Evolutionary conservation across 768 basidiomycete genomes (phyloP).

Genomic region (Xanthoconium stramineum): DNA sequence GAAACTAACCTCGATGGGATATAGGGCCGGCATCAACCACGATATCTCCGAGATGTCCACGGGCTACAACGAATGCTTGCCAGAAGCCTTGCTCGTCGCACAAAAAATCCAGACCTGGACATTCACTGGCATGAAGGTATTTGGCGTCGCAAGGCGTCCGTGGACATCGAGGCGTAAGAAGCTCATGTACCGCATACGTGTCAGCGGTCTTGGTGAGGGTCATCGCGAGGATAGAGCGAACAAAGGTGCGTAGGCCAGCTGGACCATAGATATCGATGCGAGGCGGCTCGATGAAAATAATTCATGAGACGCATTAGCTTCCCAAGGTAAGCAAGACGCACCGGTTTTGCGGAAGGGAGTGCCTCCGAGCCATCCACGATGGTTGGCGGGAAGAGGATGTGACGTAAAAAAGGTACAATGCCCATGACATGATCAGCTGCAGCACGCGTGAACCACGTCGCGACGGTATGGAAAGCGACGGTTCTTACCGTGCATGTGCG

Average conservation of each 20-base stretch:
- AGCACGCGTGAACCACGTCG: background rate
- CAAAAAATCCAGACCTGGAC: conserved; percentile 56
- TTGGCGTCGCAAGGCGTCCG: conserved; percentile 47
- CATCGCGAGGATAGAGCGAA: conserved; percentile 67
- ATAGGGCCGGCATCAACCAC: conserved; percentile 76
- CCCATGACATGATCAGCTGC: conserved; percentile 76
- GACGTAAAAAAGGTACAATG: conserved; percentile 62
- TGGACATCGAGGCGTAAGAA: conserved; percentile 56
- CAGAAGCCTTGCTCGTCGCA: conserved; percentile 61
- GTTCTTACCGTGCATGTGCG: conserved; percentile 75
- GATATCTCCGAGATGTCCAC: conserved; percentile 41
- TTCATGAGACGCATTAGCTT: background rate
- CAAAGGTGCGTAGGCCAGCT: conserved; percentile 68
- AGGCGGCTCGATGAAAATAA: conserved; percentile 34
- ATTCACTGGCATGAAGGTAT: conserved; percentile 62
- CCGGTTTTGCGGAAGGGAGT: conserved; percentile 9
- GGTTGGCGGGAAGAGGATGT: conserved; percentile 48
- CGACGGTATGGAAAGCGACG: background rate
- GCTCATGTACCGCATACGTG: conserved; percentile 75
- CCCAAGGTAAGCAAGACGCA: conserved; percentile 1
- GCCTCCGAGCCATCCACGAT: conserved; percentile 13
- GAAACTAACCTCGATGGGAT: conserved; percentile 61
- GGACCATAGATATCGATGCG: conserved; percentile 77
- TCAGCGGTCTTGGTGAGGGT: conserved; percentile 60
- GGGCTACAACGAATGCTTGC: conserved; percentile 46